Percentiles rank a stretch among this genome's conserved stretches.
Evolutionary conservation across 208 protist genomes (phyloP).

Genomic region (Crithidia fasciculata): DNA sequence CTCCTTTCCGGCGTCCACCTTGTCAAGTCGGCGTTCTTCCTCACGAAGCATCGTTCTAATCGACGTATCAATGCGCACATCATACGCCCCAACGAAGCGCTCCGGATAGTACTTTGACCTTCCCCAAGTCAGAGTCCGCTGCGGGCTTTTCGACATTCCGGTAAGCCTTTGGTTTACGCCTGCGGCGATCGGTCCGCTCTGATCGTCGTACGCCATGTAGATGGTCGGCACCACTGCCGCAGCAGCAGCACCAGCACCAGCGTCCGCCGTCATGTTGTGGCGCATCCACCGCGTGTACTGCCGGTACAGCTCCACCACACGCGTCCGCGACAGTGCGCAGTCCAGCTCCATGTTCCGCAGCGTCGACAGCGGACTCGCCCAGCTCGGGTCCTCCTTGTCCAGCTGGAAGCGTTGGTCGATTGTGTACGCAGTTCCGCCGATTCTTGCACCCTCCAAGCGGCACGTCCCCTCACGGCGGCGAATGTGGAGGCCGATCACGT

Average conservation of each 20-base stretch:
- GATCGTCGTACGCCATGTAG: not conserved
- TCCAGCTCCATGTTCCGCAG: constrained; percentile 4
- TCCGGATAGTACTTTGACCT: not conserved
- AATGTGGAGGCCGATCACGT: constrained; percentile 11
- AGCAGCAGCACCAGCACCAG: not conserved
- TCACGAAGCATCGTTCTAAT: too few relatives aligned
- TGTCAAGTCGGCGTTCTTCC: too few relatives aligned
- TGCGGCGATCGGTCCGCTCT: not conserved
- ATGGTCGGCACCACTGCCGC: constrained; percentile 1
- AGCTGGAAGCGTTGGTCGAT: constrained; percentile 1
- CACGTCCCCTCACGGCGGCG: constrained; percentile 8
- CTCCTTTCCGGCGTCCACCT: too few relatives aligned
- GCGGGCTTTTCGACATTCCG: not conserved
- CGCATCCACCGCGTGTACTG: constrained; percentile 3
- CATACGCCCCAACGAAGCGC: not conserved
- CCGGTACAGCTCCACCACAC: constrained; percentile 5
- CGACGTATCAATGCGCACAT: not conserved
- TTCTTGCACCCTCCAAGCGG: not conserved
- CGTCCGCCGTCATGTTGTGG: not conserved
- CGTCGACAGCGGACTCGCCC: constrained; percentile 2
- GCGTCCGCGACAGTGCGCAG: constrained; percentile 2
- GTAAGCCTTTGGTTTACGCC: not conserved
- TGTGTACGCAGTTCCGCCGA: not conserved
- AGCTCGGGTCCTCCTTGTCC: not conserved
- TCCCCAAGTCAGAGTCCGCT: not conserved